Evolutionary conservation across 139 green algal genomes (phyloP).

Genomic region (Closterium sp.): DNA sequence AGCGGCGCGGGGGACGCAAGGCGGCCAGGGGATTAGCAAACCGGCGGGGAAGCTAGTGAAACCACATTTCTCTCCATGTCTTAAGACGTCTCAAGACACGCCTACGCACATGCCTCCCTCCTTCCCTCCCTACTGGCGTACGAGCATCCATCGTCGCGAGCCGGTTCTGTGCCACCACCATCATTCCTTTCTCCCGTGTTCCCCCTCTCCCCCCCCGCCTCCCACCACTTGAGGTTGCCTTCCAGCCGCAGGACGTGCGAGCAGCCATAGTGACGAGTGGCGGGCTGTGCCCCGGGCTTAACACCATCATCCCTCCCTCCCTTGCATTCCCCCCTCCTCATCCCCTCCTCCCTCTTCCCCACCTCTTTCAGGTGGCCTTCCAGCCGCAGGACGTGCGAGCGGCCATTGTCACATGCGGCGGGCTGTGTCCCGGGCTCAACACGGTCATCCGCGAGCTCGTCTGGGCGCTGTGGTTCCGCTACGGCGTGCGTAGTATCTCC

Average conservation of each 20-base stretch:
- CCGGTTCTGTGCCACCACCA: too few species aligned
- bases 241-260: neutral
- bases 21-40: too few species aligned
- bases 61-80: too few species aligned
- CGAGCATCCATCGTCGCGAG: too few species aligned
- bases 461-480: slow-evolving; percentile 50
- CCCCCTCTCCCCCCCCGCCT: neutral
- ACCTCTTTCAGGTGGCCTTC: slow-evolving; percentile 58
- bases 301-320: neutral
- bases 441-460: slow-evolving; percentile 85
- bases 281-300: neutral
- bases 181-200: too few species aligned
- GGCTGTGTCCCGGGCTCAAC: slow-evolving; percentile 96
- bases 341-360: too few species aligned
- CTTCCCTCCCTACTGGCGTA: too few species aligned
- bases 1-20: too few species aligned
- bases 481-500: slow-evolving; percentile 59
- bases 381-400: slow-evolving; percentile 74
- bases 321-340: too few species aligned
- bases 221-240: neutral
- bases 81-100: too few species aligned
- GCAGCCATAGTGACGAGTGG: neutral
- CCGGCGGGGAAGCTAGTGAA: too few species aligned
- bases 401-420: slow-evolving; percentile 94
- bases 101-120: too few species aligned